These are phyloP conservation scores for Aspergillus sclerotioniger DNA, from an alignment of 495 filamentous ascomycete genomes.

Conservation along the genomic window DNA sequence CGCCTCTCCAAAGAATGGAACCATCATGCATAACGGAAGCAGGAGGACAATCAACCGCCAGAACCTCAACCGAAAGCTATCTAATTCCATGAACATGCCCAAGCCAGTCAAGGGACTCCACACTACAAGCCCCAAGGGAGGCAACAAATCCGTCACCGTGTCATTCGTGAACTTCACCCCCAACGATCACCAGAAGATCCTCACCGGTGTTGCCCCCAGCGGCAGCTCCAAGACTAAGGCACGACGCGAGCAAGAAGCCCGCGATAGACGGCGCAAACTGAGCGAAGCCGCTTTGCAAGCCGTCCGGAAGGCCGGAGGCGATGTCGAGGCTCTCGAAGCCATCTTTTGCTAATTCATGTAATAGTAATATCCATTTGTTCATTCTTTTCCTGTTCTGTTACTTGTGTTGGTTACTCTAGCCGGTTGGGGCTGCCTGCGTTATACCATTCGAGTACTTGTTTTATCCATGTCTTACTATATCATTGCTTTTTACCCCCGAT, in stretches of 20 bases:
- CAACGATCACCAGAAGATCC: constrained; percentile 70
- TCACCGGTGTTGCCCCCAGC: constrained; percentile 87
- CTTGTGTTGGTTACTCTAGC: not conserved
- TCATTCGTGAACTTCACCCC: constrained; percentile 95
- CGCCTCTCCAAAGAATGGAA: constrained; percentile 27
- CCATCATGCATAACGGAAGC: constrained; percentile 18
- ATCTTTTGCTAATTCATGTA: constrained; percentile 35
- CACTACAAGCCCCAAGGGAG: constrained; percentile 30
- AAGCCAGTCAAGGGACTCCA: constrained; percentile 33
- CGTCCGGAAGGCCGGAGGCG: constrained; percentile 76
- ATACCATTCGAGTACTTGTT: too few species aligned
- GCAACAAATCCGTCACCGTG: constrained; percentile 45
- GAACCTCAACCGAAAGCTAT: constrained; percentile 37
- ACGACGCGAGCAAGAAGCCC: constrained; percentile 79
- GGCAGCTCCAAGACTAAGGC: constrained; percentile 94
- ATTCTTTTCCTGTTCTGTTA: constrained; percentile 1
- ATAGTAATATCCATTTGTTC: constrained; percentile 4
- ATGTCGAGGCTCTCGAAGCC: constrained; percentile 56
- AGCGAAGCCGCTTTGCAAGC: constrained; percentile 71
- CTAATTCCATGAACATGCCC: constrained; percentile 34
- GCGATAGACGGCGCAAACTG: constrained; percentile 72
- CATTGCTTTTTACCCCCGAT: constrained; percentile 5
- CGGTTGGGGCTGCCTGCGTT: too few species aligned
- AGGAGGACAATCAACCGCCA: constrained; percentile 30
- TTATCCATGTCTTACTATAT: constrained; percentile 7